Base-by-base conservation (phyloP, 139 green algal genomes). In the Chlamydomonas incerta region DNA sequence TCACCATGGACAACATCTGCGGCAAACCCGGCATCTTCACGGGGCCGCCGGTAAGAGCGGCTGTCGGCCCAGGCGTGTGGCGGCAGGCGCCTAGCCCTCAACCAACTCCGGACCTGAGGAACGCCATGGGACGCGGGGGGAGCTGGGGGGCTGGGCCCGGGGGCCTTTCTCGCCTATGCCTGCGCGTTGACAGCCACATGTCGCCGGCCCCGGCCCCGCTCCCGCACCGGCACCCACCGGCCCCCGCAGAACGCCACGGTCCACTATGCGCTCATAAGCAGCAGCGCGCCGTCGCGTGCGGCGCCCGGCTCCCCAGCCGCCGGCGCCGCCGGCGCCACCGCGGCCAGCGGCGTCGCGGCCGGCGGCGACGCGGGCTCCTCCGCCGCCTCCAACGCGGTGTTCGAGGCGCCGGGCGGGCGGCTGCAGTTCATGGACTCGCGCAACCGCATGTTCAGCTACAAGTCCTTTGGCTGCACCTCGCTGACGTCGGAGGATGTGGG, bases 401-500 rank as follows among this genome's bases (percentile, higher is more conserved):
- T 4, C 55, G 18, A 21, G 55, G 18, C 55, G 8, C 11, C 55
- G 55, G 55, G 6, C 6, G 41, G 41, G 41, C 41, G 41, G 41
- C 41, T 50, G 41, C 41, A 50, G 41, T 50, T 50, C 41, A 50
- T 68, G 31, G 74, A 81, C 74, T 58, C 47, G 52, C 74, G 35
- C 34, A 37, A 17, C 11, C 74, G 57, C 58, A 29, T 82, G 6
- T 10, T 71, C 34, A 82, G 74, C 74, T 82, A 82, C 60, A 82
- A 82, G 33, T 82, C 74, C 21, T 60, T 82, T 4, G 74, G 74
- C 24, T 82, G 74, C 33, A 71, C 74, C 20, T 82, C 74, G 13
- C 63, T 82, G 14, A 33, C 33, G 18, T 71, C 55, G 21, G 58
- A 82, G 33, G 74, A 82, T 29, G 57, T 71, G n/a, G 47, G n/a